Evolutionary conservation across 108 stramenopile genomes (phyloP).

Genomic region (Pseudonitzschia multistriata): DNA sequence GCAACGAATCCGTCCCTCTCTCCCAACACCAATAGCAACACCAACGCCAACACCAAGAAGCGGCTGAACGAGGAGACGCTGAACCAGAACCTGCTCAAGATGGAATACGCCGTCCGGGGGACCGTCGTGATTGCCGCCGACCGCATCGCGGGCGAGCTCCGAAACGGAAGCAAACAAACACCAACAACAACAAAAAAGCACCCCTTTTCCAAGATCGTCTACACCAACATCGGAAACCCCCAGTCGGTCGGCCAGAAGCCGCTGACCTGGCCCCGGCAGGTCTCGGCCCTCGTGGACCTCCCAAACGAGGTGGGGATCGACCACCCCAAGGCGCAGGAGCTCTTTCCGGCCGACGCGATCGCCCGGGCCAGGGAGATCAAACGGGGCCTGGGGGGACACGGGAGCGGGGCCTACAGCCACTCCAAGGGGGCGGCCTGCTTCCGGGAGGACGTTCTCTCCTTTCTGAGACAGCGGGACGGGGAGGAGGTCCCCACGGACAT

Average conservation of each 20-base stretch:
- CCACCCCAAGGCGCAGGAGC: constrained; percentile 50
- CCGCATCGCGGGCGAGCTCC: constrained; percentile 56
- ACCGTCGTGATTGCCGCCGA: constrained; percentile 83
- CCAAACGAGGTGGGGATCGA: constrained; percentile 74
- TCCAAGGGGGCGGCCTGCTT: constrained; percentile 77
- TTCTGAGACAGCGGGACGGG: constrained; percentile 80
- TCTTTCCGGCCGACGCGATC: constrained; percentile 81
- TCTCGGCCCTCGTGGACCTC: constrained; percentile 83
- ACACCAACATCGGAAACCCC: constrained; percentile 99
- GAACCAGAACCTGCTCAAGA: constrained; percentile 52
- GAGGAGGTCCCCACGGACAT: constrained; percentile 46
- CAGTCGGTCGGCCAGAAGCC: constrained; percentile 94
- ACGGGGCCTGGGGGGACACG: constrained; percentile 47
- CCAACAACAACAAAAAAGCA: constrained; percentile 19
- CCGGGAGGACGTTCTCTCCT: constrained; percentile 81
- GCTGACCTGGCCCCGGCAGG: constrained; percentile 95
- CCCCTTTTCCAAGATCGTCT: constrained; percentile 85
- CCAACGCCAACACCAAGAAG: constrained; percentile 23
- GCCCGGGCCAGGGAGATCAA: constrained; percentile 70
- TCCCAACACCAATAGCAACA: background rate
- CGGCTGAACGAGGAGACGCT: constrained; percentile 64
- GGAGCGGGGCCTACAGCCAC: constrained; percentile 87
- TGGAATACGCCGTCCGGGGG: constrained; percentile 91
- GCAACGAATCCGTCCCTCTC: too few relatives aligned
- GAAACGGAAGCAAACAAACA: background rate